Evolutionary conservation across 345 rosid genomes (phyloP).

Genomic region (Pistacia vera): DNA sequence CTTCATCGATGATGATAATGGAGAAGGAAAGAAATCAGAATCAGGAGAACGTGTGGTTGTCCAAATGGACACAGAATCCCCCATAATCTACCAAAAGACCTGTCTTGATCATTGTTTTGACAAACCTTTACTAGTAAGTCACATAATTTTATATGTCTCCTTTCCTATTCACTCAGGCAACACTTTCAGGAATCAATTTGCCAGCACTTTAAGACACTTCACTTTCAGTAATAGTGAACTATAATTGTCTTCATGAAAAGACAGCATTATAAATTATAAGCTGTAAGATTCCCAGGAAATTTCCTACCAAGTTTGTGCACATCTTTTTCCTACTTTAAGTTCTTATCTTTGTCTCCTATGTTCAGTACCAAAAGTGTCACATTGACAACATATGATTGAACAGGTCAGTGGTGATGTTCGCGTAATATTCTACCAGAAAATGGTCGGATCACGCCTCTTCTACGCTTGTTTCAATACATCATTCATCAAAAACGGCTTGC

Average conservation of each 20-base stretch:
- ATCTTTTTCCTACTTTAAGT: not conserved
- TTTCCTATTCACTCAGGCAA: not conserved
- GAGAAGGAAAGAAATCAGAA: constrained; percentile 31
- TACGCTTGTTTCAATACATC: constrained; percentile 89
- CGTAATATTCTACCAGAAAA: constrained; percentile 80
- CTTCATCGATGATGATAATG: constrained; percentile 38
- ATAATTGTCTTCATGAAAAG: not conserved
- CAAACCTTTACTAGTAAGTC: constrained; percentile 70
- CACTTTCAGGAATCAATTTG: not conserved
- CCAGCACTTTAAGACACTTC: not conserved
- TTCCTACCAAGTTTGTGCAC: not conserved
- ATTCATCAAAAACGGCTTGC: constrained; percentile 76
- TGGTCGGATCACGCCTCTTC: constrained; percentile 88
- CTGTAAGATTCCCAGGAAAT: not conserved
- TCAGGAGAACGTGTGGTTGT: constrained; percentile 58
- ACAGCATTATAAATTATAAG: too few species aligned
- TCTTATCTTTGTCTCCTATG: not conserved
- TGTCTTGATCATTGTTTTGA: constrained; percentile 80
- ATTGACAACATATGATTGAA: constrained; percentile 6
- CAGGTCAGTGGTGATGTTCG: constrained; percentile 82
- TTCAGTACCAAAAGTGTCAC: constrained; percentile 4
- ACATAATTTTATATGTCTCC: not conserved
- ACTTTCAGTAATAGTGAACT: not conserved
- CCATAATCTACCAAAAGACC: constrained; percentile 76
- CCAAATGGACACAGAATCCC: constrained; percentile 95